phyloP scores from a whole-genome alignment of 805 yeast species.

The Candida loeiensis region DNA sequence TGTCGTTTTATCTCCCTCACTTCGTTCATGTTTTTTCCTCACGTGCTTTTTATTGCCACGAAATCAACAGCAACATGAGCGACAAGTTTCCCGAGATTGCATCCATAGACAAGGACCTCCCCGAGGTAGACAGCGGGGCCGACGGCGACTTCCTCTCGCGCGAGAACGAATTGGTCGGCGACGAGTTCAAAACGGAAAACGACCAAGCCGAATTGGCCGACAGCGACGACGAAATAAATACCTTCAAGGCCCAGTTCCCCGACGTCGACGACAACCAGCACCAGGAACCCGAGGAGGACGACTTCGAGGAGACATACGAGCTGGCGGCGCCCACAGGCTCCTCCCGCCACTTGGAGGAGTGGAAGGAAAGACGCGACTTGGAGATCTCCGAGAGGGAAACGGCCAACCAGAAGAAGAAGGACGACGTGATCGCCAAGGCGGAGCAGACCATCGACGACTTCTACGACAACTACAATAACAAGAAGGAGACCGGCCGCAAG shows the following conservation, averaged over 20 bases:
- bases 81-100: slow-evolving; percentile 72
- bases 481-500: slow-evolving; percentile 67
- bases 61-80: slow-evolving; percentile 43
- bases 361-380: slow-evolving; percentile 78
- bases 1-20: no score
- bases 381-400: slow-evolving; percentile 81
- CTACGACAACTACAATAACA: slow-evolving; percentile 83
- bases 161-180: slow-evolving; percentile 66
- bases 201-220: slow-evolving; percentile 48
- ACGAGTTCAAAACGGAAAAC: slow-evolving; percentile 64
- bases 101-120: slow-evolving; percentile 30
- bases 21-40: background rate
- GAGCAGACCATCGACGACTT: slow-evolving; percentile 83
- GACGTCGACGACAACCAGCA: slow-evolving; percentile 42
- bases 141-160: slow-evolving; percentile 61
- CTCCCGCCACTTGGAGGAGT: slow-evolving; percentile 43
- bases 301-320: slow-evolving; percentile 26
- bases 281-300: slow-evolving; percentile 21
- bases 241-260: slow-evolving; percentile 64
- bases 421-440: slow-evolving; percentile 71
- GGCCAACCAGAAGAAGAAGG: slow-evolving; percentile 58
- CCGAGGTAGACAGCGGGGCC: slow-evolving; percentile 29
- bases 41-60: background rate
- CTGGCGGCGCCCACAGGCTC: slow-evolving; percentile 46
- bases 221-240: slow-evolving; percentile 46